These are phyloP conservation scores for Fragilaria crotonensis DNA, from an alignment of 108 stramenopile species.

Conservation along the genomic window DNA sequence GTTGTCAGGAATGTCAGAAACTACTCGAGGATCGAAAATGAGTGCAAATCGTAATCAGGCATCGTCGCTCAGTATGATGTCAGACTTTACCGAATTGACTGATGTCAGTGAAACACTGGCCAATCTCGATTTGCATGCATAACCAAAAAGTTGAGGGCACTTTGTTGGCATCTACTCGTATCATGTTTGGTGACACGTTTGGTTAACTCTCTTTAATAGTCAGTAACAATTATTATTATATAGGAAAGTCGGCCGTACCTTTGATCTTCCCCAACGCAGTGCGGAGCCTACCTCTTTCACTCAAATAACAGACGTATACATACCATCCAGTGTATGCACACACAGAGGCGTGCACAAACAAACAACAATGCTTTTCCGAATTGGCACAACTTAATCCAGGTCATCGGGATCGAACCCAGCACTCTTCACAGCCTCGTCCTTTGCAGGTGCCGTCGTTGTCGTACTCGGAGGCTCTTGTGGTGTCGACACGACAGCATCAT, in stretches of 20 bases:
- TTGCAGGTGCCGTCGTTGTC: conserved; percentile 5
- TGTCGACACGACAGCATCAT: not conserved
- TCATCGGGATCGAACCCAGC: conserved; percentile 37
- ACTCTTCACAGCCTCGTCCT: conserved; percentile 3
- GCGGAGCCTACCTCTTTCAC: too few species aligned
- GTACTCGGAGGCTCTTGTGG: conserved; percentile 1
- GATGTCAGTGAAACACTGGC: not conserved
- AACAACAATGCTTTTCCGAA: too few species aligned
- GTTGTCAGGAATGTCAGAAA: not conserved
- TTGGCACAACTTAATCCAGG: conserved; percentile 44
- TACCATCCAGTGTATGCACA: too few species aligned
- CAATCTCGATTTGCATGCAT: not conserved
- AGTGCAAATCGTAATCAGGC: not conserved
- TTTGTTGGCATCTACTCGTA: too few species aligned
- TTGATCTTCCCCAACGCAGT: too few species aligned
- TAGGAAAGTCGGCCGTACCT: too few species aligned
- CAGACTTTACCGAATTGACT: not conserved
- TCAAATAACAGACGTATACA: too few species aligned
- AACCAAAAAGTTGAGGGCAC: too few species aligned
- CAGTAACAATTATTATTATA: too few species aligned
- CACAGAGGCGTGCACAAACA: too few species aligned
- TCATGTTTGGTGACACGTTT: too few species aligned
- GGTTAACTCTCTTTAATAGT: too few species aligned
- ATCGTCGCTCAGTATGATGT: not conserved
- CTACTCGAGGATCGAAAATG: not conserved